Evolutionary conservation across 805 yeast species (phyloP).

Genomic region (Saccharomyces paradoxus): DNA sequence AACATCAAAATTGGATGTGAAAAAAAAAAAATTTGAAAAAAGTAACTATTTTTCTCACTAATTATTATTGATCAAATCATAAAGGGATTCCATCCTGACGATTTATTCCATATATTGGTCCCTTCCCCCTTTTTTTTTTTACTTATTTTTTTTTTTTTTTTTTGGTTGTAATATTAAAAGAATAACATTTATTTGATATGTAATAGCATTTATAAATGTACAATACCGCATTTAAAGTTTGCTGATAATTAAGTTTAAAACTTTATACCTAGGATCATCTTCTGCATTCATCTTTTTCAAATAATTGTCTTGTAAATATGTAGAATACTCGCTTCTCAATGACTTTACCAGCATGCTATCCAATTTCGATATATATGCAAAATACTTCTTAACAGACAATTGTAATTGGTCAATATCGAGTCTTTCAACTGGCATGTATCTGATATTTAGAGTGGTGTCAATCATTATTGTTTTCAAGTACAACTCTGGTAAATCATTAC

Average conservation of each 20-base stretch:
- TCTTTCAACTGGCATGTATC: slow-evolving; percentile 38
- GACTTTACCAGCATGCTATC: slow-evolving; percentile 27
- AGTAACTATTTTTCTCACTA: background rate
- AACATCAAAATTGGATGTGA: slow-evolving; percentile 78
- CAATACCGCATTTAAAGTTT: slow-evolving; percentile 16
- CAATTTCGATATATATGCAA: slow-evolving; percentile 48
- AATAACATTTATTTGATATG: background rate
- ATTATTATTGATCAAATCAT: background rate
- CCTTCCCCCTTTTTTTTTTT: background rate
- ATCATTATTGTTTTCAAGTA: slow-evolving; percentile 36
- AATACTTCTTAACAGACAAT: slow-evolving; percentile 60
- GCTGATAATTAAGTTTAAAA: slow-evolving; percentile 28
- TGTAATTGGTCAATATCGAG: slow-evolving; percentile 50
- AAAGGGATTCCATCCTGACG: background rate
- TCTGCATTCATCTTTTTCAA: slow-evolving; percentile 22
- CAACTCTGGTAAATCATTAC: slow-evolving; percentile 23
- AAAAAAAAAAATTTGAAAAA: background rate
- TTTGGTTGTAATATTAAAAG: background rate
- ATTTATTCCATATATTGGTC: background rate
- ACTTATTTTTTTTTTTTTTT: background rate
- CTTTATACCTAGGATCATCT: slow-evolving; percentile 24
- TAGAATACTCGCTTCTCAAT: slow-evolving; percentile 32
- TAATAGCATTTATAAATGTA: background rate
- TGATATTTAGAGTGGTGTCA: slow-evolving; percentile 61
- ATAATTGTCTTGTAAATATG: slow-evolving; percentile 28